phyloP scores from a whole-genome alignment of 768 basidiomycete genomes.

The Podaxis rugospora region DNA sequence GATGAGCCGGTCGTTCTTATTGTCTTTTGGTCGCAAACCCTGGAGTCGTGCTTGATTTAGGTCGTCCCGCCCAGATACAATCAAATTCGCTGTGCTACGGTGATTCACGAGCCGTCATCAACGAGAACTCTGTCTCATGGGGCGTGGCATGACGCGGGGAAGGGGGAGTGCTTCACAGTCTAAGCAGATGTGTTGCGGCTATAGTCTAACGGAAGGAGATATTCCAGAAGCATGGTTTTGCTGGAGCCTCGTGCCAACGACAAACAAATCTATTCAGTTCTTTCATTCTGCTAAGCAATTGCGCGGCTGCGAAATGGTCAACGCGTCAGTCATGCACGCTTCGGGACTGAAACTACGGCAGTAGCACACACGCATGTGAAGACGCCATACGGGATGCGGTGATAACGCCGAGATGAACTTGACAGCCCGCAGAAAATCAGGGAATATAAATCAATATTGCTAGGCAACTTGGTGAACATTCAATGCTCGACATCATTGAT shows the following conservation, averaged over 20 bases:
- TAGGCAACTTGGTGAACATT: constrained; percentile 5
- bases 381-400: not conserved
- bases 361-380: too few species aligned
- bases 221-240: not conserved
- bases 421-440: not conserved
- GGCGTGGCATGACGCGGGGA: not conserved
- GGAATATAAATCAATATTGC: not conserved
- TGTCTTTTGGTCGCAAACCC: constrained; percentile 11
- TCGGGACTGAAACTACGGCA: not conserved
- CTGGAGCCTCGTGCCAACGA: not conserved
- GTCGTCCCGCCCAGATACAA: constrained; percentile 5
- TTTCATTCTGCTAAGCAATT: constrained; percentile 2
- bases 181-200: not conserved
- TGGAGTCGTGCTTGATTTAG: constrained; percentile 8
- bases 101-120: constrained; percentile 2
- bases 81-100: not conserved
- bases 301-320: not conserved
- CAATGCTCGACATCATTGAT: constrained; percentile 1
- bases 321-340: not conserved
- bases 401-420: not conserved
- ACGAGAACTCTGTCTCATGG: not conserved
- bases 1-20: constrained; percentile 14
- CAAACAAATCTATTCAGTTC: not conserved
- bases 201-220: not conserved
- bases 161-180: not conserved